Percentiles rank a stretch among this genome's conserved stretches.
Evolutionary conservation across 805 yeast genomes (phyloP).

Genomic region (Teunomyces atbi): DNA sequence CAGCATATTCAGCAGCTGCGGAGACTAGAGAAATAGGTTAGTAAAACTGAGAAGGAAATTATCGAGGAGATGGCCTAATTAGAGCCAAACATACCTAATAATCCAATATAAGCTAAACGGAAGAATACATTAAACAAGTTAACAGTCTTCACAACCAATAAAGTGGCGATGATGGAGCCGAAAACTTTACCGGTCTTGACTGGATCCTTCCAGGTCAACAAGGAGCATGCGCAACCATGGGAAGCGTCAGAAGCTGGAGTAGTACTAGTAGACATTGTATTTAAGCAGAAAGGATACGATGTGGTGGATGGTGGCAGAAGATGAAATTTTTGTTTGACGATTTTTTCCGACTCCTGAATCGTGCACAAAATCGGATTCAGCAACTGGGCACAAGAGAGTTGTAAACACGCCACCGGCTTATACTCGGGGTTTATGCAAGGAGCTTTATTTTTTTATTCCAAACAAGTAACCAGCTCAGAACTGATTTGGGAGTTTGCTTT

Average conservation of each 20-base stretch:
- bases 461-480: too few relatives aligned
- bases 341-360: constrained; percentile 3
- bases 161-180: constrained; percentile 55
- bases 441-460: not conserved
- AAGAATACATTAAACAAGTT: constrained; percentile 61
- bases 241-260: constrained; percentile 6
- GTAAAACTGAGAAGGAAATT: constrained; percentile 11
- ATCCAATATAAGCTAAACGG: constrained; percentile 56
- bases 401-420: not conserved
- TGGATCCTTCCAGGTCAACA: constrained; percentile 78
- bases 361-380: constrained; percentile 2
- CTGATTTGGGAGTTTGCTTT: too few relatives aligned
- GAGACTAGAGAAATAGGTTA: constrained; percentile 40
- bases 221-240: constrained; percentile 16
- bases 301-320: not conserved
- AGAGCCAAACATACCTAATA: constrained; percentile 36
- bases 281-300: not conserved
- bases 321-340: constrained; percentile 3
- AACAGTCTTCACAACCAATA: constrained; percentile 60
- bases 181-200: constrained; percentile 72
- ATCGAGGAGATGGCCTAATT: not conserved
- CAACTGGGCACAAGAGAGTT: constrained; percentile 1
- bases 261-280: constrained; percentile 1
- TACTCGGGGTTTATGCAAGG: not conserved
- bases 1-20: constrained; percentile 74